Conservation (phyloP, 1,284 basidiomycete species). For the Ustilago shanxiensis region DNA sequence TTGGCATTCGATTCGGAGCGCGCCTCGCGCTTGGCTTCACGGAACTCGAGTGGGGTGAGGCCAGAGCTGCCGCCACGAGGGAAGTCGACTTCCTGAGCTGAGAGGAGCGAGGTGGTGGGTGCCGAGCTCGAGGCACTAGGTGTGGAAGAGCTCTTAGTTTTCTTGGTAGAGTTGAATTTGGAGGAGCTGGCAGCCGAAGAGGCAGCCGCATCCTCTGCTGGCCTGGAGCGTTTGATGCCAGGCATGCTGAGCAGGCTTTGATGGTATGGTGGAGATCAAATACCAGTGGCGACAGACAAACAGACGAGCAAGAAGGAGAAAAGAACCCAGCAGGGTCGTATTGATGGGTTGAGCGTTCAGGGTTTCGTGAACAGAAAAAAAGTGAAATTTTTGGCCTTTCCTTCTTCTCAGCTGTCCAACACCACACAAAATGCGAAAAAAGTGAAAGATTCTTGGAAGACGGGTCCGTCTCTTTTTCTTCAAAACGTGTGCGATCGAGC, state of each 20-base stretch:
- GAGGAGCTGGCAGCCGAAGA: constrained; percentile 43
- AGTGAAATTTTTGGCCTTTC: constrained; percentile 27
- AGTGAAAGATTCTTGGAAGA: constrained; percentile 6
- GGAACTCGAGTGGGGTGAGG: constrained; percentile 91
- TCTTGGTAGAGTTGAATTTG: constrained; percentile 22
- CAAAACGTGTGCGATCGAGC: too few species aligned
- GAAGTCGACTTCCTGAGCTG: constrained; percentile 79
- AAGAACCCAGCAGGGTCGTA: not conserved
- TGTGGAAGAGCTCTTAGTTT: constrained; percentile 31
- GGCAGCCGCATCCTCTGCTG: constrained; percentile 33
- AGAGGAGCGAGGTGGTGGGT: constrained; percentile 44
- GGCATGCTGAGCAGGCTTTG: constrained; percentile 36
- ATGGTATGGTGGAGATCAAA: constrained; percentile 13
- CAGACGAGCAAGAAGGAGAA: constrained; percentile 1
- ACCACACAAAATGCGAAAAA: not conserved
- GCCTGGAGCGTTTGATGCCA: constrained; percentile 53
- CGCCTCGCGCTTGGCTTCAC: constrained; percentile 85
- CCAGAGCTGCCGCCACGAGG: constrained; percentile 83
- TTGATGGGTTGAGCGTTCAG: not conserved
- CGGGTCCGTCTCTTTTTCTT: not conserved
- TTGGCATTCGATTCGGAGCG: constrained; percentile 80
- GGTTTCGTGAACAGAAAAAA: constrained; percentile 13
- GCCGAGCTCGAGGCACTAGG: constrained; percentile 16
- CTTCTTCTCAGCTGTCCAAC: constrained; percentile 8
- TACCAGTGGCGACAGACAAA: constrained; percentile 19